These are phyloP conservation scores for Fusarium burgessii DNA, from an alignment of 2,329 filamentous ascomycete genomes.

Conservation along the genomic window DNA sequence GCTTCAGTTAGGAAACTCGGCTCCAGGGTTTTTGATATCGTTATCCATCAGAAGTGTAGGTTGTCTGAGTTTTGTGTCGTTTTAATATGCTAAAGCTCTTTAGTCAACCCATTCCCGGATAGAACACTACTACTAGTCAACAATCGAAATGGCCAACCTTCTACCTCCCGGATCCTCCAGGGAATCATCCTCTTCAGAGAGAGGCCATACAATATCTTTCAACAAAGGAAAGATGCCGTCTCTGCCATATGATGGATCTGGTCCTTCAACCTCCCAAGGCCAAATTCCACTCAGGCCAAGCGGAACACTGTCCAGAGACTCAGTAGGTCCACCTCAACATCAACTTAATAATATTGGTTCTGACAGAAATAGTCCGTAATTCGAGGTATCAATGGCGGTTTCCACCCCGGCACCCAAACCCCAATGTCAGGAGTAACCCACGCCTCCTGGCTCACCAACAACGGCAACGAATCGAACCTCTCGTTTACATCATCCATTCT, in stretches of 20 bases:
- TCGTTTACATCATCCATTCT: constrained; percentile 53
- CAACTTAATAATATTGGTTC: accelerated
- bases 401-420: constrained; percentile 49
- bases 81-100: not conserved
- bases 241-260: not conserved
- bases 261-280: constrained; percentile 21
- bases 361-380: constrained; percentile 49
- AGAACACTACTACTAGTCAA: not conserved
- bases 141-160: constrained; percentile 16
- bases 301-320: constrained; percentile 45
- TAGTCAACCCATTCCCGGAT: not conserved
- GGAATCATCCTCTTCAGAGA: constrained; percentile 34
- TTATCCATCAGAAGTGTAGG: not conserved
- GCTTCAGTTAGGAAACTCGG: not conserved
- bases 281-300: constrained; percentile 32
- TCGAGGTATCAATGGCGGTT: constrained; percentile 48
- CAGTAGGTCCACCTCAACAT: constrained; percentile 34
- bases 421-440: constrained; percentile 49
- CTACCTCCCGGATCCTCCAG: constrained; percentile 19
- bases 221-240: constrained; percentile 19
- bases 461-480: constrained; percentile 49
- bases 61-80: accelerated
- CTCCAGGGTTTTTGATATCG: accelerated
- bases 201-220: not conserved
- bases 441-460: constrained; percentile 50